Conservation (phyloP, 805 yeast species). For the Candida namnaoensis region DNA sequence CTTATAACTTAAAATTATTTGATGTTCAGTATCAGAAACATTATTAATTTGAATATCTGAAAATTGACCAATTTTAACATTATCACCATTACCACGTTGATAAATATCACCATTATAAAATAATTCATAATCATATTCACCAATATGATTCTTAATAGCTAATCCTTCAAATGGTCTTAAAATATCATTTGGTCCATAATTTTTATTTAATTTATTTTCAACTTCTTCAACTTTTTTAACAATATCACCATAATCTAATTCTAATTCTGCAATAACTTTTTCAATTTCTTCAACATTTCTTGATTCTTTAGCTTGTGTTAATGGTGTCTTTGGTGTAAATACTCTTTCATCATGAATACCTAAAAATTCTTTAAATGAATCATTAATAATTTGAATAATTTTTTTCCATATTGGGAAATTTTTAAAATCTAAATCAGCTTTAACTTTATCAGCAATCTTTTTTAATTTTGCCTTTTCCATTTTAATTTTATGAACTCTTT, state of each 20-base stretch:
- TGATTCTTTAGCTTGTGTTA: background rate
- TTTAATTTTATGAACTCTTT: background rate
- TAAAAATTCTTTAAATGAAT: constrained; percentile 12
- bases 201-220: constrained; percentile 12
- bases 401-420: constrained; percentile 1
- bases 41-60: constrained; percentile 18
- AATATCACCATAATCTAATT: background rate
- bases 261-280: constrained; percentile 1
- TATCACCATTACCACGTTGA: constrained; percentile 44
- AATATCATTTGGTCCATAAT: constrained; percentile 57
- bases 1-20: constrained; percentile 31
- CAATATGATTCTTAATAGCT: constrained; percentile 42
- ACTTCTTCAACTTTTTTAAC: constrained; percentile 1
- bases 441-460: background rate
- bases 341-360: constrained; percentile 3
- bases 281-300: constrained; percentile 7
- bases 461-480: background rate
- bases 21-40: constrained; percentile 21
- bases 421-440: background rate
- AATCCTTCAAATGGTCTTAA: constrained; percentile 45
- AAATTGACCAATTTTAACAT: constrained; percentile 42
- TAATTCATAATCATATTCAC: constrained; percentile 63
- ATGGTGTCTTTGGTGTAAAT: constrained; percentile 1
- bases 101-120: constrained; percentile 47
- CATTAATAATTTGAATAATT: constrained; percentile 5